Evolutionary conservation across 2,329 filamentous ascomycete genomes (phyloP), one percentile per base, ranked within the genome.

Genomic region (Penicillium sp.): DNA sequence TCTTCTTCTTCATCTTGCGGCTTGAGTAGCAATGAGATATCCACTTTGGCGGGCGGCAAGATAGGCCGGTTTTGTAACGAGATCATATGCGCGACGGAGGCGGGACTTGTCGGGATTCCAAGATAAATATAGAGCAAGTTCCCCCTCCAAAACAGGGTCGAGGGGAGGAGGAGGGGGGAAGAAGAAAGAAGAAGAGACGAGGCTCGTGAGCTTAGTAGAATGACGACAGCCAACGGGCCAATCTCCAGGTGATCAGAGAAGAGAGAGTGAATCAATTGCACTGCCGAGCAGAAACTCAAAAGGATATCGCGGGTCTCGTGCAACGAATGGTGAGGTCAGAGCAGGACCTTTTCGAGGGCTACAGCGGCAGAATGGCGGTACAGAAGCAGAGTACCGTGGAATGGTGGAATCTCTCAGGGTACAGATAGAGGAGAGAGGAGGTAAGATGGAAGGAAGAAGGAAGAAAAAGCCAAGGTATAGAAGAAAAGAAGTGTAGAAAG

Each of bases 21-120:
- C 78, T 90, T 87, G 72, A 95, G 80, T 58, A 95, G 81, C 59
- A 86, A 84, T 72, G 87, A 82, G 86, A 95, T 94, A 90, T 95
- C 89, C 89, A 95, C 85, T 80, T 78, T 90, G 82, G 76, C 81
- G 79, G 66, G 59, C 56, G 66, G 65, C 58, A 68, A 57, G 57
- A 65, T 60, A 57, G 59, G 57, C 52, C 61, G 66, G 52, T 66
- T 66, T 63, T 65, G 66, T 69, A 69, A 63, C 63, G 66, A 63
- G 63, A 69, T 67, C 67, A 69, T 69, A 69, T 67, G 66, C 66
- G 66, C 65, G 63, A 63, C 59, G 62, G 56, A 55, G 49, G 56
- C 41, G 39, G 44, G 40, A 29, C 26, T 42, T 40, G 37, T 32
- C 36, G 34, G 31, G 31, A 40, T 40, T 6, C 18, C 42, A 31